phyloP scores from a whole-genome alignment of 2,329 filamentous ascomycete species.

The Periconia sp. region DNA sequence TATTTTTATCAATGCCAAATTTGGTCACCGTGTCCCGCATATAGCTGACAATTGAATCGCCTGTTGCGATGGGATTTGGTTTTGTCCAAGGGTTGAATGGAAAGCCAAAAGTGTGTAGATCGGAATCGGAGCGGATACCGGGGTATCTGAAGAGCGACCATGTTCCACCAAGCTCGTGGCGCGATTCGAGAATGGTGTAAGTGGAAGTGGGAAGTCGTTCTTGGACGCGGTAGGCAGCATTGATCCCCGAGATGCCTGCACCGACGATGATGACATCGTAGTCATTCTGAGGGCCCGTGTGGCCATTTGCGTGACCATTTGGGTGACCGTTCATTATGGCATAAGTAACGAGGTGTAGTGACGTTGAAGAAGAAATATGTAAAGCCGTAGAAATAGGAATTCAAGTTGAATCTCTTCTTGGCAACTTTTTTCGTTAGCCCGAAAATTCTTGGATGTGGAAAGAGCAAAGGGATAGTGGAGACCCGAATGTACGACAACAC shows the following conservation, averaged over 20 bases:
- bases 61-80: slow-evolving; percentile 53
- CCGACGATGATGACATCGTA: slow-evolving; percentile 68
- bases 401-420: no score
- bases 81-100: slow-evolving; percentile 72
- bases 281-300: slow-evolving; percentile 10
- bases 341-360: no score
- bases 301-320: no score
- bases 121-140: slow-evolving; percentile 64
- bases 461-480: no score
- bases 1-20: slow-evolving; percentile 55
- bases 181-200: slow-evolving; percentile 73
- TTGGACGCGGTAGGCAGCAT: slow-evolving; percentile 74
- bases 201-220: slow-evolving; percentile 60
- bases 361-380: no score
- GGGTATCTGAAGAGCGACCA: slow-evolving; percentile 82
- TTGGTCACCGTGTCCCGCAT: slow-evolving; percentile 50
- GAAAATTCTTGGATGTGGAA: no score
- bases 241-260: slow-evolving; percentile 77
- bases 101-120: slow-evolving; percentile 63
- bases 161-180: slow-evolving; percentile 72
- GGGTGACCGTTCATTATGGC: slow-evolving; percentile 3
- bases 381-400: no score
- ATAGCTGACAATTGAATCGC: slow-evolving; percentile 52
- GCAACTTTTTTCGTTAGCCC: no score
- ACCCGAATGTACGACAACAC: no score